Conservation (phyloP, 1,139 yeast species). For the Torulaspora pretoriensis region DNA sequence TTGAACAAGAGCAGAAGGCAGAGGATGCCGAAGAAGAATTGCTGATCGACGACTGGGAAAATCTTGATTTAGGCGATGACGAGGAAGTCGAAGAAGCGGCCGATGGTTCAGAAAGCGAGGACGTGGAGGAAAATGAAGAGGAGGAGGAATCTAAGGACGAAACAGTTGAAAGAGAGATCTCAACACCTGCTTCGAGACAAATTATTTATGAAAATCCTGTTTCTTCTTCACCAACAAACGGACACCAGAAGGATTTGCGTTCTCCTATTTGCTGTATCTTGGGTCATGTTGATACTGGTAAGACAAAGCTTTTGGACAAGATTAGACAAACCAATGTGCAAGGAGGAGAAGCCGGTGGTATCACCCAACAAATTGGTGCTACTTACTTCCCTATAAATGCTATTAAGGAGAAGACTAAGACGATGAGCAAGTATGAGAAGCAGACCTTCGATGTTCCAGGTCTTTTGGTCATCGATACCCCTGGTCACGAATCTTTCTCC, state of each 20-base stretch:
- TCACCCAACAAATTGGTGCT: conserved; percentile 99
- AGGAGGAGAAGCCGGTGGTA: conserved; percentile 99
- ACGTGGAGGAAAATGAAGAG: conserved; percentile 14
- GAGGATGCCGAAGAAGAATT: conserved; percentile 48
- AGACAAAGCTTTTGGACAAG: conserved; percentile 91
- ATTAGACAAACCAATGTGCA: conserved; percentile 98
- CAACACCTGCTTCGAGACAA: conserved; percentile 28
- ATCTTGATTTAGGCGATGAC: conserved; percentile 53
- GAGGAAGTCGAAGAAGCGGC: conserved; percentile 37
- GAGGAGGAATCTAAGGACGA: conserved; percentile 17
- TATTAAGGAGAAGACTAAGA: conserved; percentile 83
- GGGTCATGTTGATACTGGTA: conserved; percentile 99
- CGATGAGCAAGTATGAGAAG: conserved; percentile 83
- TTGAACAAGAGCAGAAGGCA: conserved; percentile 27
- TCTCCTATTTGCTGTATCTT: conserved; percentile 98
- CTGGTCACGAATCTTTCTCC: conserved; percentile 99
- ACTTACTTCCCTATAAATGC: conserved; percentile 98
- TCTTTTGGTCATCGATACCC: conserved; percentile 91
- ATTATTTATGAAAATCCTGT: conserved; percentile 29
- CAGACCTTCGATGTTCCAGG: conserved; percentile 94
- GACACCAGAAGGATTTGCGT: conserved; percentile 55
- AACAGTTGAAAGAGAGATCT: conserved; percentile 19
- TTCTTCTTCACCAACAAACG: conserved; percentile 19
- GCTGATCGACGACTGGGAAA: conserved; percentile 63
- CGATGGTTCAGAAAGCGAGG: conserved; percentile 9